Evolutionary conservation across 768 basidiomycete species (phyloP).

Genomic region (Tulasnella sp.): DNA sequence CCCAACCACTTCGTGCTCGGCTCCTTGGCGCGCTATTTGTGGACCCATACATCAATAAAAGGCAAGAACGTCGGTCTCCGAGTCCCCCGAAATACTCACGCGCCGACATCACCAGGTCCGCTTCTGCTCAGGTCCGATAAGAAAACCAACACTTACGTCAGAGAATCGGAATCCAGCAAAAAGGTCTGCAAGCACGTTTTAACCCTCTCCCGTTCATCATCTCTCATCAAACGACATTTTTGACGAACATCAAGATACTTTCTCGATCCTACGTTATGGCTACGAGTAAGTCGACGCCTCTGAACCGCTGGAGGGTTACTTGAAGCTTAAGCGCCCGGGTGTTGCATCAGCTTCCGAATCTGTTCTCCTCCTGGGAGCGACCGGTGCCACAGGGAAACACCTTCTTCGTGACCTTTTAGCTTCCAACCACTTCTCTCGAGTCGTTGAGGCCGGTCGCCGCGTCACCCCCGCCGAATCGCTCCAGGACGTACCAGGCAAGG

Average conservation of each 20-base stretch:
- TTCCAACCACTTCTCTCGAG: constrained; percentile 51
- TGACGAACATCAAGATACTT: not conserved
- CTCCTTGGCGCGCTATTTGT: not conserved
- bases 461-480: constrained; percentile 48
- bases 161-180: not conserved
- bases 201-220: not conserved
- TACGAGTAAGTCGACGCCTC: not conserved
- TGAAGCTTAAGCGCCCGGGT: not conserved
- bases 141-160: not conserved
- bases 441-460: constrained; percentile 67
- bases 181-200: not conserved
- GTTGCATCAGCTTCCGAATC: not conserved
- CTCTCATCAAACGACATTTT: not conserved
- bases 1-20: too few relatives aligned
- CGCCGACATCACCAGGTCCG: not conserved
- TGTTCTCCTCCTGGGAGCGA: constrained; percentile 62
- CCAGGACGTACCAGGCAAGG: constrained; percentile 35
- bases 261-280: not conserved
- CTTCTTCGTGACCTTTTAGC: constrained; percentile 60
- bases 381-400: constrained; percentile 62
- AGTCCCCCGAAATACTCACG: not conserved
- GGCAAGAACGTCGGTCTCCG: not conserved
- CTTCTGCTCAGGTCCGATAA: not conserved
- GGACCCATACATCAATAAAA: not conserved
- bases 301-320: not conserved